Evolutionary conservation across 2,329 filamentous ascomycete species (phyloP), one percentile per base, ranked within the genome.

Genomic region (Talaromyces marneffei): DNA sequence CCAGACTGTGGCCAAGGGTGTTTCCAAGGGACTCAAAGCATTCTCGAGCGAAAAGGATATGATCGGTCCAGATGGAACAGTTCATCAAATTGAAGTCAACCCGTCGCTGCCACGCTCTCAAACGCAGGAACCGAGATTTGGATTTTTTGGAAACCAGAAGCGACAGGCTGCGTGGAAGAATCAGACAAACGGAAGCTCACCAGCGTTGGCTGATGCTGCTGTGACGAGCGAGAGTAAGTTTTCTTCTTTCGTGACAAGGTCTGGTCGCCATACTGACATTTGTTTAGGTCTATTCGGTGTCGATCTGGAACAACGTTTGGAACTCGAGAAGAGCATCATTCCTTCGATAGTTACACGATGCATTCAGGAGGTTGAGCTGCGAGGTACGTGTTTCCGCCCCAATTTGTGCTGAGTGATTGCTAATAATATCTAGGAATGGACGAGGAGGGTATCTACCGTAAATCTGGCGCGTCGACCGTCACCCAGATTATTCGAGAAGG

Each of bases 401-500:
- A 23, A n/a, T 14, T 57, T 31, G 29, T 20, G 20, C n/a, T 35
- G n/a, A 33, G 20, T 9, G 12, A 12, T 37, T n/a, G 18, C 33
- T 55, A 20, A 55, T 23, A 1, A 14, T 42, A 40, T 48, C 27
- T 61, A 83, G 81, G 82, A 50, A 96, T 99, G 91, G 92, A 97
- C 69, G 85, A 95, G 67, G 94, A 97, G 78, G 94, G 94, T 65
- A 96, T 99, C 68, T 99, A 99, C 78, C 87, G 94, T 70, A 99
- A 99, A 82, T 96, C 92, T 56, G 94, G 94, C 61, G 94, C 92
- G 66, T 92, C 89, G 69, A 91, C 90, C 8, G 91, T 95, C 74
- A 89, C 96, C 72, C 95, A 96, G 74, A 82, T 85, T 70, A 90
- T 99, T 68, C 91, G 93, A 70, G 90, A 92, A 66, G 92, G 92